Base-by-base conservation (phyloP, 176 grass and related monocot species). In the Poa pratensis region DNA sequence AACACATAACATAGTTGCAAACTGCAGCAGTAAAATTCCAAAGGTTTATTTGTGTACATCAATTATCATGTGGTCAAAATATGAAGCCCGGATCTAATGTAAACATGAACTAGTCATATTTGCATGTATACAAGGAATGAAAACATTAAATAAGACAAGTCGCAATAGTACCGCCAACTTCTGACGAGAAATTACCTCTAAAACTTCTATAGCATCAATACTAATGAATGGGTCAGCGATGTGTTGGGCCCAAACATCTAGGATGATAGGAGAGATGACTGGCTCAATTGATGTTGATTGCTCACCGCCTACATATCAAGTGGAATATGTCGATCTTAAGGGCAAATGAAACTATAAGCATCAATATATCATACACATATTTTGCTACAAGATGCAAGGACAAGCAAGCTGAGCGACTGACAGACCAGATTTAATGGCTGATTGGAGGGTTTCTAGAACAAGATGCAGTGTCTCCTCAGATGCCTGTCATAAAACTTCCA, bases 391-490 rank as follows among this genome's bases (percentile, higher is more conserved):
- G 42, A 83, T 76, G 58, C 11, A 35, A 35, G 1, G 34, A 35
- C 34, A 80, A 87, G 63, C 48, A 50, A 50, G 75, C 49, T 51
- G 70, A 73, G 70, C 50, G 1, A 22, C 22, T 50, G n/a, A 77
- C 81, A 50, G 40, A 98, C 93, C 91, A 83, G 96, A 90, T 86
- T 94, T 94, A 52, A 98, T 79, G 32, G 88, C 86, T 43, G 91
- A 83, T 89, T 95, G 93, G 65, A 98, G 86, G 28, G 96, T 98
- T 92, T 98, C 96, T 63, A 98, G 83, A 71, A 98, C 89, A 92
- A 98, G 96, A 95, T 94, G 93, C 68, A 98, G 75, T 23, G 96
- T 92, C 86, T 95, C 96, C 78, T 98, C 96, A 54, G 96, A 95
- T 58, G 93, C 96, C 96, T 98, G 76, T 58, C 80, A 83, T 53